Percentiles rank a stretch among this genome's conserved stretches.
These are phyloP conservation scores for Russula earlei DNA, from an alignment of 768 basidiomycete genomes.

Conservation along the genomic window DNA sequence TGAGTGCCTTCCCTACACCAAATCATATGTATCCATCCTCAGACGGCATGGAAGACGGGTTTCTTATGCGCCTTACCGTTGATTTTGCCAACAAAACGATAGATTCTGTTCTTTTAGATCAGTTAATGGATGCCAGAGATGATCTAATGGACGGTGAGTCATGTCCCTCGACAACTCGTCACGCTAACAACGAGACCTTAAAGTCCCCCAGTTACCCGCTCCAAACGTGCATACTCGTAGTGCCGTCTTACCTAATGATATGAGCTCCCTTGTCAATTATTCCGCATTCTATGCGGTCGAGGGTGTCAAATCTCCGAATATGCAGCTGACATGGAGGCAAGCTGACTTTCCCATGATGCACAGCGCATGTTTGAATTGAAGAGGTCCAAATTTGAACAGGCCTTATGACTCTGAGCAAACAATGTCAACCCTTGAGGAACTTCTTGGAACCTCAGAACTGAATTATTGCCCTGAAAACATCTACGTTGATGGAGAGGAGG, in stretches of 20 bases:
- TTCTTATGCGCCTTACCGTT: background rate
- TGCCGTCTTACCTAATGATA: background rate
- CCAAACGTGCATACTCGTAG: conserved; percentile 3
- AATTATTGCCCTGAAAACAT: background rate
- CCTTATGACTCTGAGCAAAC: conserved; percentile 8
- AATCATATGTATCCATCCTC: background rate
- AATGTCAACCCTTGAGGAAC: conserved; percentile 9
- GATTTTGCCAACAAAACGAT: background rate
- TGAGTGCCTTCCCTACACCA: background rate
- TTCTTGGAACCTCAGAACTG: conserved; percentile 6
- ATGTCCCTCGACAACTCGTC: background rate
- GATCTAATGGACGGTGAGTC: conserved; percentile 16
- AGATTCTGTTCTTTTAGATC: conserved; percentile 1
- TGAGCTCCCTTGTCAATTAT: background rate
- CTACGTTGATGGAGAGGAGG: background rate
- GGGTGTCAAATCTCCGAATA: conserved; percentile 13
- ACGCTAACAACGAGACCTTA: background rate
- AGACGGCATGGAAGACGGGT: conserved; percentile 1
- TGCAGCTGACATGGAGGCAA: conserved; percentile 17
- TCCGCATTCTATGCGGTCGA: background rate
- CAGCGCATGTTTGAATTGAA: background rate
- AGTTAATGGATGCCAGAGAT: background rate
- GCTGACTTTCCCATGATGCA: background rate
- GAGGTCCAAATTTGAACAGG: background rate
- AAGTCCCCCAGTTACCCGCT: conserved; percentile 14